Percentiles rank a stretch among this genome's conserved stretches.
Evolutionary conservation across 805 yeast genomes (phyloP).

Genomic region (Sungouiella thailandica): DNA sequence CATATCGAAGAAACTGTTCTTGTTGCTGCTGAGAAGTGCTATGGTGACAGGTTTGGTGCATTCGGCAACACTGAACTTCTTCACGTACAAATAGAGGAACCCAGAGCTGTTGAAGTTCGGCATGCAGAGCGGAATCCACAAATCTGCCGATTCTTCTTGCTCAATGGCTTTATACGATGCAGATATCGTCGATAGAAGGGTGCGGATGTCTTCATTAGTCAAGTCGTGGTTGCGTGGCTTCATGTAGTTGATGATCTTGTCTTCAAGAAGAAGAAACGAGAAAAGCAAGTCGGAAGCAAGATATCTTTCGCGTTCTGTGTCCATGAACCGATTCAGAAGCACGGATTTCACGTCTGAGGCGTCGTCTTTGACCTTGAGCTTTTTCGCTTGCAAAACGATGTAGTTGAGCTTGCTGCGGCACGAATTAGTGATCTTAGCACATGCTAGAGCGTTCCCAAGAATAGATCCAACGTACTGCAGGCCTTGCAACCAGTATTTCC

Average conservation of each 20-base stretch:
- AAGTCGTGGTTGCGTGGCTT: constrained; percentile 75
- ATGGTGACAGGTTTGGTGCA: constrained; percentile 24
- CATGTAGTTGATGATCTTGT: constrained; percentile 59
- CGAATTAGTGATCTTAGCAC: constrained; percentile 47
- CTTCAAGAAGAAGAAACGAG: constrained; percentile 64
- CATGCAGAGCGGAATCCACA: constrained; percentile 91
- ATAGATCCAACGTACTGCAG: constrained; percentile 27
- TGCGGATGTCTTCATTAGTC: constrained; percentile 76
- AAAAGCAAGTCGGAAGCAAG: constrained; percentile 55
- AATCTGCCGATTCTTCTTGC: constrained; percentile 50
- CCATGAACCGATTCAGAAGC: constrained; percentile 3
- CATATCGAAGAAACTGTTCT: constrained; percentile 74
- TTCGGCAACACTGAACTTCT: constrained; percentile 25
- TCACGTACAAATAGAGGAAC: constrained; percentile 76
- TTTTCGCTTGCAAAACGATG: constrained; percentile 38
- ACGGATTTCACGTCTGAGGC: constrained; percentile 3
- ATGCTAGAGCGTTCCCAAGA: constrained; percentile 24
- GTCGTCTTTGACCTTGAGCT: constrained; percentile 9
- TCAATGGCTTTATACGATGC: constrained; percentile 33
- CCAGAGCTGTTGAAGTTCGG: constrained; percentile 89
- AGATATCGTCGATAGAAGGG: constrained; percentile 66
- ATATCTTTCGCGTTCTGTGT: constrained; percentile 9
- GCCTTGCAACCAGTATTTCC: constrained; percentile 11
- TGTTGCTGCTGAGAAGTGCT: constrained; percentile 60
- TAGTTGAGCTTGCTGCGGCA: constrained; percentile 54